phyloP scores from a whole-genome alignment of 495 filamentous ascomycete species.

The Xylaria acuta region DNA sequence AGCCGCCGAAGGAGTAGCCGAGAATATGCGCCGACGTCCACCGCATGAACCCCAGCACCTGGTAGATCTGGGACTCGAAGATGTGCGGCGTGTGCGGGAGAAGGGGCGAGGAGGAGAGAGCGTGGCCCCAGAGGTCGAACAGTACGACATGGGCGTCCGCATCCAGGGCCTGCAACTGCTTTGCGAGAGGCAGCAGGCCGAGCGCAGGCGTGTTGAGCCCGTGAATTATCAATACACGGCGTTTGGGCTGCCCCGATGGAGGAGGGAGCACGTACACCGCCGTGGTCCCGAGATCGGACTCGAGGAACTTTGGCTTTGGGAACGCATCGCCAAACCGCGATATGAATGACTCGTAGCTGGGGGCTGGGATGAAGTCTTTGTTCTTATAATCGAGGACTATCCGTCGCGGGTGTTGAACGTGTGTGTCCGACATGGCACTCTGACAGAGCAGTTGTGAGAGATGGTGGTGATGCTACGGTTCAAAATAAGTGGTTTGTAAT shows the following conservation, averaged over 20 bases:
- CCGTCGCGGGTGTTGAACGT: background rate
- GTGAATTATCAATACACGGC: conserved; percentile 37
- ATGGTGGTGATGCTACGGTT: background rate
- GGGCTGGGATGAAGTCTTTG: background rate
- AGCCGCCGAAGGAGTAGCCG: conserved; percentile 39
- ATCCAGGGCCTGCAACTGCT: conserved; percentile 17
- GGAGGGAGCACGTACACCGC: conserved; percentile 3
- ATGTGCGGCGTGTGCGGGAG: conserved; percentile 31
- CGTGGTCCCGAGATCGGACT: conserved; percentile 16
- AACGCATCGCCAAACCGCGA: conserved; percentile 5
- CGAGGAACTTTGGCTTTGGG: conserved; percentile 17
- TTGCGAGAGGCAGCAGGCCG: conserved; percentile 36
- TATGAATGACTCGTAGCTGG: conserved; percentile 7
- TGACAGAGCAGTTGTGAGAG: background rate
- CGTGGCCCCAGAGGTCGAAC: conserved; percentile 41
- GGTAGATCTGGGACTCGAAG: conserved; percentile 35
- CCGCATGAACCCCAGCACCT: conserved; percentile 28
- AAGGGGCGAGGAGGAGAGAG: conserved; percentile 39
- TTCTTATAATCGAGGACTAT: background rate
- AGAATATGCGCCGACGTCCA: conserved; percentile 39
- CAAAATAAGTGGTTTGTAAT: background rate
- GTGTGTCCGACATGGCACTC: background rate
- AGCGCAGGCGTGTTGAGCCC: conserved; percentile 39
- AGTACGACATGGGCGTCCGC: conserved; percentile 30
- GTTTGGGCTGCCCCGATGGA: conserved; percentile 12